A percentile compares a stretch with the other conserved stretches of the same genome.
phyloP scores from a whole-genome alignment of 2,329 filamentous ascomycete genomes.

The Sporothrix variecibatus region DNA sequence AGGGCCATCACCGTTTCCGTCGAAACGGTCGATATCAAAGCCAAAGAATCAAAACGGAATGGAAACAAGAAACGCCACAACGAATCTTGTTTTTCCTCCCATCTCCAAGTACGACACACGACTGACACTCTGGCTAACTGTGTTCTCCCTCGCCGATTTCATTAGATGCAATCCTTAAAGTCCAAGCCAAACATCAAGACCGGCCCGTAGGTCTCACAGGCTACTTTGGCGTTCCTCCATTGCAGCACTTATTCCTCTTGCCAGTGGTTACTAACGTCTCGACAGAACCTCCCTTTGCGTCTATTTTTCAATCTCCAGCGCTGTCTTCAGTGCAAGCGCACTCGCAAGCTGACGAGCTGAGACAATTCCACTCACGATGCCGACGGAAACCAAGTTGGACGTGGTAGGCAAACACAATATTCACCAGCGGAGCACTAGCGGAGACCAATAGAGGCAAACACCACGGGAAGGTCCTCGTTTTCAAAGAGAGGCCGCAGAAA shows the following conservation, averaged over 20 bases:
- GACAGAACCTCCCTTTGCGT: not conserved
- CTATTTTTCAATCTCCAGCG: not conserved
- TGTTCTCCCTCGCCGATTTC: not conserved
- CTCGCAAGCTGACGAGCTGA: not conserved
- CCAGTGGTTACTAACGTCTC: not conserved
- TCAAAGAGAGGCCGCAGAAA: not conserved
- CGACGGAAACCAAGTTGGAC: not conserved
- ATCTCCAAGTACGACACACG: too few species aligned
- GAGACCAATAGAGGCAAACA: not conserved
- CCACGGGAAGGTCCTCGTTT: not conserved
- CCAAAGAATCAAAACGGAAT: not conserved
- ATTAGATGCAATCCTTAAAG: not conserved
- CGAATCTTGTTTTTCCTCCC: not conserved
- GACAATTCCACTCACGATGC: not conserved
- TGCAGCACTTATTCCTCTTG: not conserved
- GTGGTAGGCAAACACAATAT: not conserved
- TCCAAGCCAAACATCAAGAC: not conserved
- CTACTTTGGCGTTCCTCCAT: not conserved
- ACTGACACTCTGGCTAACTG: not conserved
- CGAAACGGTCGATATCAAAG: not conserved
- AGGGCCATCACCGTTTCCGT: not conserved
- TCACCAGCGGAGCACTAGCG: not conserved
- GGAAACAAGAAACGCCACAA: not conserved
- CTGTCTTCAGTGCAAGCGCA: not conserved
- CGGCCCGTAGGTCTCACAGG: not conserved